Evolutionary conservation across 2,329 filamentous ascomycete species (phyloP).

Genomic region (Beauveria sp.): DNA sequence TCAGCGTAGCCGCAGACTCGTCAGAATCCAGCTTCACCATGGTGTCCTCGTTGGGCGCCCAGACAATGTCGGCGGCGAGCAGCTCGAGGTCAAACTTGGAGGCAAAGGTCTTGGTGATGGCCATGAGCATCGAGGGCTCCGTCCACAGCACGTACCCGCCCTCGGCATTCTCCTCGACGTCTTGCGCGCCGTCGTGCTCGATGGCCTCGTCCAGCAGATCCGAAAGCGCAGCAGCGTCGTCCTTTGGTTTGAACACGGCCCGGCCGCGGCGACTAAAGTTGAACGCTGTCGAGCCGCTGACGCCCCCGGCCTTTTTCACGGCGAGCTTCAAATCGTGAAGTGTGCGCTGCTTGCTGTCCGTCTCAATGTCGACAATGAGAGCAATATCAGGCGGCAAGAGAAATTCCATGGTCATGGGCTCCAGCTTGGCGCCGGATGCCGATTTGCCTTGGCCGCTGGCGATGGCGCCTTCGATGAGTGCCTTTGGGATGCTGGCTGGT

Average conservation of each 20-base stretch:
- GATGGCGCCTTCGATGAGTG: constrained; percentile 75
- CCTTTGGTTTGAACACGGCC: constrained; percentile 56
- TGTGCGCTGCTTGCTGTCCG: constrained; percentile 69
- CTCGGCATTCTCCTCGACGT: constrained; percentile 61
- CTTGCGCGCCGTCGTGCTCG: constrained; percentile 68
- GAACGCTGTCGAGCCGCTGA: constrained; percentile 67
- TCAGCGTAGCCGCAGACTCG: constrained; percentile 48
- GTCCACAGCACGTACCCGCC: constrained; percentile 57
- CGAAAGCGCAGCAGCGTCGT: constrained; percentile 49
- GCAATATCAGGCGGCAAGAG: constrained; percentile 72
- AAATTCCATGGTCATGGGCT: constrained; percentile 69
- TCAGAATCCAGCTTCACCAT: constrained; percentile 54
- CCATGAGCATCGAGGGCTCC: constrained; percentile 25
- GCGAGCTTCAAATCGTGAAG: constrained; percentile 64
- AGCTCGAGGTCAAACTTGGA: constrained; percentile 59
- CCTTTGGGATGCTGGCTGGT: constrained; percentile 70
- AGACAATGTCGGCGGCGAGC: constrained; percentile 72
- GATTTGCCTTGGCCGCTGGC: constrained; percentile 83
- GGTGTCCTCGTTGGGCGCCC: constrained; percentile 76
- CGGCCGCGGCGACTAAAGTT: constrained; percentile 78
- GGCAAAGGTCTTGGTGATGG: constrained; percentile 42
- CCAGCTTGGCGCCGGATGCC: constrained; percentile 65
- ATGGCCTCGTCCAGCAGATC: constrained; percentile 75
- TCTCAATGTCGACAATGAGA: constrained; percentile 77
- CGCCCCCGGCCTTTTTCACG: constrained; percentile 70